These are phyloP conservation scores for Gliomastix tumulicola DNA, from an alignment of 2,329 filamentous ascomycete species.

Conservation along the genomic window DNA sequence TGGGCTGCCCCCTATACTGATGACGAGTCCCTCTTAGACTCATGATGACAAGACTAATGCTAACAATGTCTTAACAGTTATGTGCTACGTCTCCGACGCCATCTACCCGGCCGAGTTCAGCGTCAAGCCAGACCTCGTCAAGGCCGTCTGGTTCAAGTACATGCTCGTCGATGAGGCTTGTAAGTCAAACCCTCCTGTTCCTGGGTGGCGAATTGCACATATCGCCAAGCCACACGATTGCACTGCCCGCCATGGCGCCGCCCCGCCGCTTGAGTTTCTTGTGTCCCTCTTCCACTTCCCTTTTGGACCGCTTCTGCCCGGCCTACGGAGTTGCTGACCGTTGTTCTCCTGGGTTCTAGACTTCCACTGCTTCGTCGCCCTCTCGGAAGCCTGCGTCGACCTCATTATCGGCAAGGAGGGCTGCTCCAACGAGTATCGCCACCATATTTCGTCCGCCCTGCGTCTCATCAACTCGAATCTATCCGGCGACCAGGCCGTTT, in stretches of 20 bases:
- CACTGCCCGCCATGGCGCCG: no score
- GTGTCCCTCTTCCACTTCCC: not conserved
- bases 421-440: slow-evolving; percentile 8
- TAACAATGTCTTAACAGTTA: slow-evolving; percentile 1
- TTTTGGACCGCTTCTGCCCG: no score
- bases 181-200: slow-evolving; percentile 7
- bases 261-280: not conserved
- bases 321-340: no score
- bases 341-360: no score
- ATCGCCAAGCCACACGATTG: not conserved
- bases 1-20: no score
- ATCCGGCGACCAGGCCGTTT: slow-evolving; percentile 11
- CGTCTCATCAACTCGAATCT: slow-evolving; percentile 18
- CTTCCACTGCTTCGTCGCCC: slow-evolving; percentile 19
- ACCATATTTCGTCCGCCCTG: slow-evolving; percentile 15
- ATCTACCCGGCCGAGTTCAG: slow-evolving; percentile 4
- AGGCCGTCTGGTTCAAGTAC: slow-evolving; percentile 13
- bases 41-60: no score
- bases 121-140: slow-evolving; percentile 1
- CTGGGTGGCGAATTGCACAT: no score
- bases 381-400: slow-evolving; percentile 4
- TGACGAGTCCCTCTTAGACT: no score
- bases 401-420: slow-evolving; percentile 1
- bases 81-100: not conserved
- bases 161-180: slow-evolving; percentile 21